These are phyloP conservation scores for Metschnikowia kunwiensis DNA, from an alignment of 805 yeast genomes.

Conservation along the genomic window DNA sequence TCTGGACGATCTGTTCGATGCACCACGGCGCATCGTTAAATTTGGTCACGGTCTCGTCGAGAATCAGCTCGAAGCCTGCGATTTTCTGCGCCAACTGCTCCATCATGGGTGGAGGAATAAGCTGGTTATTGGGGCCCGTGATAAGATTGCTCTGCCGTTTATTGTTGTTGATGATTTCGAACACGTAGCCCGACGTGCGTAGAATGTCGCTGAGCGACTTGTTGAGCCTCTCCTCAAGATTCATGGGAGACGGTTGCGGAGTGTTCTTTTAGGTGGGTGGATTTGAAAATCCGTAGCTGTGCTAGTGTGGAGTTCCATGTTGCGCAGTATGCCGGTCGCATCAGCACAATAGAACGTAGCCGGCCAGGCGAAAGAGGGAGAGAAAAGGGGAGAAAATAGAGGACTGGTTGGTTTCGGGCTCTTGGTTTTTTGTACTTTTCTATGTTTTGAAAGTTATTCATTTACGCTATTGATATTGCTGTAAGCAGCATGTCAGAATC, in stretches of 20 bases:
- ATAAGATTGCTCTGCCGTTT: conserved; percentile 40
- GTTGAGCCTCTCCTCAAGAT: conserved; percentile 38
- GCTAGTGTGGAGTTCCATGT: conserved; percentile 10
- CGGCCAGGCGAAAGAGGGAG: no score
- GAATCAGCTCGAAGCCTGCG: conserved; percentile 38
- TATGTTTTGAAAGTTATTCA: no score
- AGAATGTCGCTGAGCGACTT: conserved; percentile 40
- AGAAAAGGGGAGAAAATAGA: no score
- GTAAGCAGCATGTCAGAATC: no score
- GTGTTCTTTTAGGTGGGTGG: no score
- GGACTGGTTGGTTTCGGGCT: no score
- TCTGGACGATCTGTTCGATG: conserved; percentile 40
- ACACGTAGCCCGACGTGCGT: conserved; percentile 42
- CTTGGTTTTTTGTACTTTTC: no score
- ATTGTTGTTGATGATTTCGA: conserved; percentile 40
- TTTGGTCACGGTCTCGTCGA: conserved; percentile 41
- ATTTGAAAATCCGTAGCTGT: no score
- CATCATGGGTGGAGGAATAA: conserved; percentile 37
- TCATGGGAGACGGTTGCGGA: conserved; percentile 27
- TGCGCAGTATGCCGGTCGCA: conserved; percentile 8
- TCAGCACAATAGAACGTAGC: no score
- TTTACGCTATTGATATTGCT: no score
- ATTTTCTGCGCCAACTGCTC: conserved; percentile 34
- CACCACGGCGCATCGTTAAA: conserved; percentile 46
- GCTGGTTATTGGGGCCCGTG: conserved; percentile 41